A percentile compares a stretch with the other conserved stretches of the same genome.
Conservation (phyloP, 345 rosid species). For the Citrus mangshanensis region DNA sequence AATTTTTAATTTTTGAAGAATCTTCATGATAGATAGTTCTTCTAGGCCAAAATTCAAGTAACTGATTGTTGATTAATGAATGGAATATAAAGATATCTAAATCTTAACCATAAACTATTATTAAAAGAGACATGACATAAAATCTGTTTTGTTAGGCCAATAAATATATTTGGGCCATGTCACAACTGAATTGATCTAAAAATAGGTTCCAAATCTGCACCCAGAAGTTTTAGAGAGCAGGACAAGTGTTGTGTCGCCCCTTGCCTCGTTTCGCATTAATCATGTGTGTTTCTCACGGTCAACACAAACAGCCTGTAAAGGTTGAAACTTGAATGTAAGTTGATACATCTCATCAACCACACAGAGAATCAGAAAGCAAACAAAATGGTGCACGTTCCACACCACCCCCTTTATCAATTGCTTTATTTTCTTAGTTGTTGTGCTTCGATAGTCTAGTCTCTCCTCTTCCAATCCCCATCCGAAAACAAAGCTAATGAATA, state of each 20-base stretch:
- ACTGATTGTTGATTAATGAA: too few species aligned
- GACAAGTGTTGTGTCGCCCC: too few species aligned
- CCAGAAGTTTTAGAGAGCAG: not conserved
- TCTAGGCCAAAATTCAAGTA: not conserved
- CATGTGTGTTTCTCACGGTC: not conserved
- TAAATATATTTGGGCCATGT: not conserved
- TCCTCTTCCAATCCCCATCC: not conserved
- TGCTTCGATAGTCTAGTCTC: not conserved
- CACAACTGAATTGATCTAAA: too few species aligned
- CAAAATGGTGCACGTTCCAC: not conserved
- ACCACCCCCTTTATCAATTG: not conserved
- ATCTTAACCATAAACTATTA: too few species aligned
- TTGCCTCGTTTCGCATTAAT: too few species aligned
- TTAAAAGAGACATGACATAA: too few species aligned
- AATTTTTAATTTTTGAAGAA: too few species aligned
- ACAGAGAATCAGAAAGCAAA: not conserved
- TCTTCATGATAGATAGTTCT: too few species aligned
- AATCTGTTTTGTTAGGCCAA: too few species aligned
- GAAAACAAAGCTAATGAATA: not conserved
- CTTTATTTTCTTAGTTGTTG: not conserved
- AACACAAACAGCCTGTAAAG: constrained; percentile 11
- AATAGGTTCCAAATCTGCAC: not conserved
- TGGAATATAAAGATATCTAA: too few species aligned
- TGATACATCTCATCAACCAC: not conserved
- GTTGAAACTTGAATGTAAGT: not conserved